These are phyloP conservation scores for Arthromyces matolae DNA, from an alignment of 768 basidiomycete species.

Conservation along the genomic window DNA sequence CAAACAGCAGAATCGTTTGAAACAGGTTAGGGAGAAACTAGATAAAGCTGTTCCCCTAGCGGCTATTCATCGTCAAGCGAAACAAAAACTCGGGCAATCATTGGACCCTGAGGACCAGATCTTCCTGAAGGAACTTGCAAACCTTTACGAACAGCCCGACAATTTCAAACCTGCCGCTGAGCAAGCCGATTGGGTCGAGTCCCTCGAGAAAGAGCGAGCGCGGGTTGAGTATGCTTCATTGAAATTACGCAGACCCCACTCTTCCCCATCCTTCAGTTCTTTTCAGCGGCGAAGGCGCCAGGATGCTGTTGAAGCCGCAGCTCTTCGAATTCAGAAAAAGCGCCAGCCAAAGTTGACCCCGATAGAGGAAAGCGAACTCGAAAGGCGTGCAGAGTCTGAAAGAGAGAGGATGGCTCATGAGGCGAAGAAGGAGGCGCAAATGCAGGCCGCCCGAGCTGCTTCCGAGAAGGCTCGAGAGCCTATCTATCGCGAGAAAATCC, in stretches of 20 bases:
- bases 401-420: conserved; percentile 2
- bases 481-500: conserved; percentile 3
- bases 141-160: conserved; percentile 3
- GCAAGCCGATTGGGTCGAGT: neutral
- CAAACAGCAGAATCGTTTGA: conserved; percentile 2
- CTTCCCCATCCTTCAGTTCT: conserved; percentile 3
- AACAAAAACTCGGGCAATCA: neutral
- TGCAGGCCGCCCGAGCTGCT: neutral
- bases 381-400: conserved; percentile 1
- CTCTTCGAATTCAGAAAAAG: neutral
- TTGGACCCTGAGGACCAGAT: conserved; percentile 9
- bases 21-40: neutral
- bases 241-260: neutral
- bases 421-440: neutral
- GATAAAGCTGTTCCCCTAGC: neutral
- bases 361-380: conserved; percentile 1
- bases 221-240: conserved; percentile 1
- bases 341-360: conserved; percentile 1
- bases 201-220: neutral
- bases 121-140: conserved; percentile 11
- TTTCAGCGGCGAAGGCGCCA: conserved; percentile 3
- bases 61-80: conserved; percentile 2
- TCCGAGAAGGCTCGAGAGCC: neutral
- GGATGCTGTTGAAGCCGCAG: neutral
- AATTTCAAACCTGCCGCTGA: conserved; percentile 2